Conservation (phyloP, 83 land plant genomes). For the Diphasiastrum complanatum region DNA sequence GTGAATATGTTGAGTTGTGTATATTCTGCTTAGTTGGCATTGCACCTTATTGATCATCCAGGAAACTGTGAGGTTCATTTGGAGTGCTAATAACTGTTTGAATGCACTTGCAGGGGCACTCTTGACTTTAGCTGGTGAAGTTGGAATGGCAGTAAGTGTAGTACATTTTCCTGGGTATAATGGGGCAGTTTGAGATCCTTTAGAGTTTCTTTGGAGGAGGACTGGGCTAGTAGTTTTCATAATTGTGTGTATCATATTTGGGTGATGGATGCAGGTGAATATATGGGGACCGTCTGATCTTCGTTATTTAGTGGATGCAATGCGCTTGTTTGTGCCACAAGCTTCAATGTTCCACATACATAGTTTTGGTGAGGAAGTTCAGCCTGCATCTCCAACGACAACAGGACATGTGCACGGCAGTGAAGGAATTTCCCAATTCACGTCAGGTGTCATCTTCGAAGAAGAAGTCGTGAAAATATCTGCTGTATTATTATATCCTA, state of each 20-base stretch:
- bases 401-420: conserved; percentile 23
- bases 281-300: conserved; percentile 96
- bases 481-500: conserved; percentile 59
- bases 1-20: too few species aligned
- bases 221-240: too few species aligned
- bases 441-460: conserved; percentile 41
- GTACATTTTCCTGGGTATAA: too few species aligned
- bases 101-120: conserved; percentile 79
- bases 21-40: too few species aligned
- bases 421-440: background rate
- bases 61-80: too few species aligned
- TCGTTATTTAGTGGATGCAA: conserved; percentile 69
- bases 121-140: conserved; percentile 92
- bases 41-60: too few species aligned
- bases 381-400: background rate
- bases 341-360: conserved; percentile 78
- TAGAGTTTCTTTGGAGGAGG: too few species aligned
- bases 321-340: conserved; percentile 79
- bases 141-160: conserved; percentile 78
- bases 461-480: conserved; percentile 86
- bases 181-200: too few species aligned
- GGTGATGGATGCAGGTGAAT: conserved; percentile 54
- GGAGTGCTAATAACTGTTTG: too few species aligned
- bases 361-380: conserved; percentile 61
- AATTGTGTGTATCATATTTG: background rate